Evolutionary conservation across 164 flowering plant genomes (phyloP), one percentile per base, ranked within the genome.

Genomic region (Chloranthus sessilifolius): DNA sequence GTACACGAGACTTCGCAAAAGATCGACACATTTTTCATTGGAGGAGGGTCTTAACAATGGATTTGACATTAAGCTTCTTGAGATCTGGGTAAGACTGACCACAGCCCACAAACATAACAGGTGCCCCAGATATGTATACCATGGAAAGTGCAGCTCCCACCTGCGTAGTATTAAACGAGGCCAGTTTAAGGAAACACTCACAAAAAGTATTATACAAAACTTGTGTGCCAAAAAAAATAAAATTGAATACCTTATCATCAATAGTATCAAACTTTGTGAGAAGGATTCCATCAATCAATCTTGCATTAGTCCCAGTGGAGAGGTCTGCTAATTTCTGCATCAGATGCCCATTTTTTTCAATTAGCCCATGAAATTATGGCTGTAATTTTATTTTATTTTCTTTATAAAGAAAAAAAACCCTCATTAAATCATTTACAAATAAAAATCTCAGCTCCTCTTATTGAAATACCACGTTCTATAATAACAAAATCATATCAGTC

Each of bases 101-200:
- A 52, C 96, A 92, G 30, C 99, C 97, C 44, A 92, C 95, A 38
- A 92, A 92, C 95, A 92, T 92, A 36, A 88, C 95, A 0, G 99
- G 99, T 40, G 99, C 78, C 47, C 99, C 95, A 14, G 99, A 92
- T 14, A 88, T 74, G 69, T 92, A 92, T 15, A 92, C 99, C 97
- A 92, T 92, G 7, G 95, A 92, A 30, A 92, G 73, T 29, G 95
- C 96, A 12, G 95, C 96, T 67, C 98, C 98, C 53, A 92, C 98
- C 98, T 92, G 56, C 50, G 61, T 22, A 28, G 54, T n/a, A 21
- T 1, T 3, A 33, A 26, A 26, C n/a, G n/a, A n/a, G n/a, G n/a
- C 5, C 39, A 53, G 21, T 15, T 31, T 12, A 2, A 34, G 6
- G 4, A 34, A 21, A 34, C 7, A 5, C 1, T 20, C 3, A 33